These are phyloP conservation scores for Trametes sanguinea DNA, from an alignment of 768 basidiomycete genomes.

Conservation along the genomic window DNA sequence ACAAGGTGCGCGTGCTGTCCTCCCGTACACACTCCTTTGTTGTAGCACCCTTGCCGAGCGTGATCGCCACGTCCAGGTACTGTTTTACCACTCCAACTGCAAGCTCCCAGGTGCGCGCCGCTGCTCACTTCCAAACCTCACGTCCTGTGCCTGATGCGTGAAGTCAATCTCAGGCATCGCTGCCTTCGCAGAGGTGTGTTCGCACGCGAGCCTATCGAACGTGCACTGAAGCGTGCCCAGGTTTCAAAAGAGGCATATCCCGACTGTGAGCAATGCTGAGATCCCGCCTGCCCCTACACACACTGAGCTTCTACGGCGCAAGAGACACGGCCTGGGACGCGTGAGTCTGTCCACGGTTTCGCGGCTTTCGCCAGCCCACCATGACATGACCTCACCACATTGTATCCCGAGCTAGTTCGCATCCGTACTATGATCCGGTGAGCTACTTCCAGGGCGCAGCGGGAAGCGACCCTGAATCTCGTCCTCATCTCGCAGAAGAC, in stretches of 20 bases:
- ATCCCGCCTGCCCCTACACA: neutral
- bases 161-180: constrained; percentile 59
- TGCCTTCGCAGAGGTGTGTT: constrained; percentile 74
- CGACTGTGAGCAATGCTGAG: constrained; percentile 61
- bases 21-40: neutral
- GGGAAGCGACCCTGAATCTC: neutral
- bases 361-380: neutral
- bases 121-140: neutral
- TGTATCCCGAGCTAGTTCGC: constrained; percentile 41
- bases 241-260: constrained; percentile 87
- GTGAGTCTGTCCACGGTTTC: constrained; percentile 45
- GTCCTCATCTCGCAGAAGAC: constrained; percentile 60
- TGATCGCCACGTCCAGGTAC: constrained; percentile 47
- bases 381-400: constrained; percentile 10
- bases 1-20: constrained; percentile 54
- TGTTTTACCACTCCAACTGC: constrained; percentile 89
- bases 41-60: constrained; percentile 2
- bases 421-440: constrained; percentile 83
- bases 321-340: constrained; percentile 89
- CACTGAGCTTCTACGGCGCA: constrained; percentile 11
- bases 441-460: constrained; percentile 25
- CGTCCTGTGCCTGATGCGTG: neutral
- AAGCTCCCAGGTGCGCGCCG: constrained; percentile 66
- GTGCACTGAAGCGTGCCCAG: constrained; percentile 35
- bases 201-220: neutral